Conservation (phyloP, 176 grass and related monocot genomes). For the Eleusine indica region DNA sequence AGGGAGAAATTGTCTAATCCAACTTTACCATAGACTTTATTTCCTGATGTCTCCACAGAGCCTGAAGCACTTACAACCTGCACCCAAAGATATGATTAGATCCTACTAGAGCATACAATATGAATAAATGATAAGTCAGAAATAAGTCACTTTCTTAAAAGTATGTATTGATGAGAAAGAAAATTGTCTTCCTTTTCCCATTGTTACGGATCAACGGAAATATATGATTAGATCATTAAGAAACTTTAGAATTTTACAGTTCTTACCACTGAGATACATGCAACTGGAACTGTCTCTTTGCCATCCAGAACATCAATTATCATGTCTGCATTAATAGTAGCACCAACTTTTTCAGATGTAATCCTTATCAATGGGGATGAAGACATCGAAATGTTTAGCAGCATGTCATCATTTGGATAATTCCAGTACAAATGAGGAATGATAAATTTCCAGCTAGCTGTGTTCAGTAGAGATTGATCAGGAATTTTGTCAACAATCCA, state of each 20-base stretch:
- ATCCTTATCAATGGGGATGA: slow-evolving; percentile 74
- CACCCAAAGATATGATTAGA: slow-evolving; percentile 25
- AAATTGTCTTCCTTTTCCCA: not conserved
- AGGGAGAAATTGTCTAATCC: slow-evolving; percentile 78
- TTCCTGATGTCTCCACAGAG: slow-evolving; percentile 54
- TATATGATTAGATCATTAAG: not conserved
- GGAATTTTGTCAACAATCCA: slow-evolving; percentile 85
- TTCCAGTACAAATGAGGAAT: slow-evolving; percentile 83
- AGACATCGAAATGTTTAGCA: slow-evolving; percentile 81
- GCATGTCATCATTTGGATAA: slow-evolving; percentile 93
- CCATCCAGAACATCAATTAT: slow-evolving; percentile 78
- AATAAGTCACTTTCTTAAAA: slow-evolving; percentile 8
- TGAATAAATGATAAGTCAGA: not conserved
- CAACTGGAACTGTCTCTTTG: slow-evolving; percentile 66
- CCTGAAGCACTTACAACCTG: slow-evolving; percentile 81
- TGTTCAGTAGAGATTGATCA: slow-evolving; percentile 87
- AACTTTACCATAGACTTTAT: slow-evolving; percentile 74
- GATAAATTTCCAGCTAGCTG: slow-evolving; percentile 83
- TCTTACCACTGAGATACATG: slow-evolving; percentile 91
- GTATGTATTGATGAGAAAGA: slow-evolving; percentile 5
- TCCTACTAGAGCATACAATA: not conserved
- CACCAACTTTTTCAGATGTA: slow-evolving; percentile 66
- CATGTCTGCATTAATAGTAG: slow-evolving; percentile 68
- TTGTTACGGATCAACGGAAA: slow-evolving; percentile 11
- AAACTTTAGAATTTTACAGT: slow-evolving; percentile 11